Evolutionary conservation across 768 basidiomycete species (phyloP), one percentile per base, ranked within the genome.

Genomic region (Macrolepiota fuliginosa): DNA sequence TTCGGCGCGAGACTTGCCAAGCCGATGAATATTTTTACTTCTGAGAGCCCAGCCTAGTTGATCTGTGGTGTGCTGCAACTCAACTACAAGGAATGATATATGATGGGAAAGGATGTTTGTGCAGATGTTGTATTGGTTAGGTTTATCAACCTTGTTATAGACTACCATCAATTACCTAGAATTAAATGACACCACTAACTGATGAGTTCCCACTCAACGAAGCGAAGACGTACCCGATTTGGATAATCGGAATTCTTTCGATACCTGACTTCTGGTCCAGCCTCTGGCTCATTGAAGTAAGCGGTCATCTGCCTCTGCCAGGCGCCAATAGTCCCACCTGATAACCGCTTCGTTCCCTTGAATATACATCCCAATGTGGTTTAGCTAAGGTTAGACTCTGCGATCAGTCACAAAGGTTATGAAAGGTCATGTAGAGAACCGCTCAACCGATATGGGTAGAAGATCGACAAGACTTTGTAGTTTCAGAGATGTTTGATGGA

Each of bases 401-500:
- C 42, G 7, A 45, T 45, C n/a, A 5, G 7, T 17, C 42, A n/a
- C 7, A 45, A 45, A 15, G 42, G 42, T 45, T 19, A n/a, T 17
- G 17, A 17, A n/a, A 19, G 11, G 6, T n/a, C 12, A 54, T 35
- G n/a, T 17, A 39, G 36, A 49, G 24, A 12, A 24, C 10, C 22
- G 10, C 47, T n/a, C n/a, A 15, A 24, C 19, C 19, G 36, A 45
- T 19, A 45, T 45, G n/a, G 29, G 29, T 32, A 7, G 29, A 10
- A n/a, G 17, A 19, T 19, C 42, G n/a, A 45, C 7, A 10, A 17
- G 36, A 15, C 10, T 13, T 58, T 58, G 46, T 12, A 13, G 46
- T 49, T 58, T 58, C 47, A 51, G 32, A 22, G 5, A 6, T 40
- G n/a, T 37, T n/a, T 58, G 57, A 58, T 37, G 37, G 49, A 51